Base-by-base conservation (phyloP, 176 grass and related monocot genomes). In the Oryza glaberrima region DNA sequence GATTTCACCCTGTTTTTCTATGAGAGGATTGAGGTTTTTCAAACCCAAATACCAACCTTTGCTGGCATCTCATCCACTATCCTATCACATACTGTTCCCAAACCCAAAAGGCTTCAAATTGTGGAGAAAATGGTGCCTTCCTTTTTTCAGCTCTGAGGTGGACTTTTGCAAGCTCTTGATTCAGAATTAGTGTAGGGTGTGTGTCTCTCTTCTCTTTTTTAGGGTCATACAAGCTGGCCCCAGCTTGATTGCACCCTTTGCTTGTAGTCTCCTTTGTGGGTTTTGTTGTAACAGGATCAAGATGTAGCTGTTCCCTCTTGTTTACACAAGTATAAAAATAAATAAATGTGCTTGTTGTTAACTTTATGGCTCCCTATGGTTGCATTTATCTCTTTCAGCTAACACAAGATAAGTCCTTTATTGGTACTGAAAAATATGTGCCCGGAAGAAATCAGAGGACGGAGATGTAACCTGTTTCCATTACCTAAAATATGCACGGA, bases 291-390 rank as follows among this genome's bases (percentile, higher is more conserved):
- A 86, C 80, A 86, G 61, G 88, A 83, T 90, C 84, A 65, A 70
- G 75, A 35, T 87, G 76, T 84, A 88, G 89, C 16, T 88, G 85
- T 87, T 68, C 51, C 32, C 63, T 86, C 61, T 69, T 81, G 89
- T 84, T 90, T 66, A 83, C 65, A 81, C 76, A 88, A 67, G 65
- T 78, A 87, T 84, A 81, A 91, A 84, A 91, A 88, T 84, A 91
- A 87, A 91, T 84, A 80, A 87, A 80, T 84, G 67, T 91, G 76
- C 81, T 84, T 30, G 52, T 84, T 91, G 70, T 75, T 65, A n/a
- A 65, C 34, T 69, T 71, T 65, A 66, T 80, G 76, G 17, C 34
- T 78, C 60, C 71, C 14, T 70, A 30, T 78, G 41, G 10, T 81
- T 76, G 64, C 30, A 66, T 80, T 46, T 56, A 67, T 87, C 81